Evolutionary conservation across 208 protist species (phyloP).

Genomic region (Acanthamoeba polyphaga): DNA sequence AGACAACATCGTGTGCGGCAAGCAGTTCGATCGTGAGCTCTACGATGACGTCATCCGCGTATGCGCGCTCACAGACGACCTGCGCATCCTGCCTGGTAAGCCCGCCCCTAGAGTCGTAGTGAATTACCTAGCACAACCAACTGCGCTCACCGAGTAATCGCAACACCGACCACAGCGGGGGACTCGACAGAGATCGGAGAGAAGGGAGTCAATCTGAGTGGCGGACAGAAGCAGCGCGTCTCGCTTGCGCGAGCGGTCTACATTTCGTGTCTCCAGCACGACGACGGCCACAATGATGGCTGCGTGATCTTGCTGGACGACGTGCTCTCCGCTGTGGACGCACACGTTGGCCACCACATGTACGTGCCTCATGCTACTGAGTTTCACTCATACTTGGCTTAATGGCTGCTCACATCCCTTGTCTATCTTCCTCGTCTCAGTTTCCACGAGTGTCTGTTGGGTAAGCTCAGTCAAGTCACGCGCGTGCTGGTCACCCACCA

Average conservation of each 20-base stretch:
- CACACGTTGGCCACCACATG: conserved; percentile 87
- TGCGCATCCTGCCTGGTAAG: conserved; percentile 29
- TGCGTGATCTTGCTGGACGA: conserved; percentile 91
- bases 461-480: conserved; percentile 89
- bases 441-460: conserved; percentile 77
- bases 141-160: neutral
- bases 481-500: conserved; percentile 95
- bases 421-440: neutral
- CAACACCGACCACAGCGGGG: neutral
- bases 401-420: neutral
- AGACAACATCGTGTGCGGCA: conserved; percentile 95
- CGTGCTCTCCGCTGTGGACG: conserved; percentile 87
- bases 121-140: neutral
- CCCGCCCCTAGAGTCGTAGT: neutral
- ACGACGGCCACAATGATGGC: conserved; percentile 1
- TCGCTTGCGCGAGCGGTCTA: conserved; percentile 85
- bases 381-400: neutral
- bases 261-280: conserved; percentile 83
- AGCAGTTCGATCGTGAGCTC: conserved; percentile 83
- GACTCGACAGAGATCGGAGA: conserved; percentile 86
- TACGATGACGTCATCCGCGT: conserved; percentile 83
- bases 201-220: conserved; percentile 90
- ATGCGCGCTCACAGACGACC: conserved; percentile 87
- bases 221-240: conserved; percentile 90
- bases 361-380: conserved; percentile 75